Base-by-base conservation (phyloP, 352 stramenopile genomes). In the Globisporangium okanoganense region DNA sequence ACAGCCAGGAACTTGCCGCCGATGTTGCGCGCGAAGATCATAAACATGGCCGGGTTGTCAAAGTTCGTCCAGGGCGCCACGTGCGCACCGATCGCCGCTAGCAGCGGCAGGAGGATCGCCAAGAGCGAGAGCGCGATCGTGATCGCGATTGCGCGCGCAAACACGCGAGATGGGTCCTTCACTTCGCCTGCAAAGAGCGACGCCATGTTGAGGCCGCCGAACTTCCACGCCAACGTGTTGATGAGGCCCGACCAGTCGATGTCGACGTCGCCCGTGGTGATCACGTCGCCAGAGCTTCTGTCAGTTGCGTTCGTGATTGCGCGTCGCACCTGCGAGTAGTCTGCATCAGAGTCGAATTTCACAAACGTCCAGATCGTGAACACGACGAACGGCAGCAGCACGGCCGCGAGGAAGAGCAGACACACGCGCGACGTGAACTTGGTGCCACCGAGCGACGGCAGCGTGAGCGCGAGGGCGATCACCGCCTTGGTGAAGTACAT, bases 161-260 rank as follows among this genome's bases (percentile, higher is more conserved):
- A 97, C 2, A 77, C 85, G n/a, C 66, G 69, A 16, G 69, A 73
- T 2, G 88, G 87, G 64, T 87, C 77, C 8, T 79, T 58, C 10
- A 97, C 82, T 59, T 98, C 90, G 18, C 74, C 87, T 16, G 84
- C 88, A 67, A 97, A 97, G 5, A 77, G 77, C 13, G 84, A 91
- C 1, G 79, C 88, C 52, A 72, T 79, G 64, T 96, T 79, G 61
- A 96, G 95, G 8, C 83, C 90, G 62, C 97, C 96, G 22, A 94
- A 84, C 69, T 96, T 97, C 94, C 94, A 98, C 67, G 96, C 97
- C n/a, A 98, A 69, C 49, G 93, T 94, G 64, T 97, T 97, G 9
- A 97, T 49, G 20, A 88, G 88, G 13, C 78, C 67, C 44, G 72
- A 56, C 82, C 85, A 96, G 5, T 87, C 25, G 55, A 79, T 79